Evolutionary conservation across 768 basidiomycete genomes (phyloP).

Genomic region (Tylopilus subfusipes): DNA sequence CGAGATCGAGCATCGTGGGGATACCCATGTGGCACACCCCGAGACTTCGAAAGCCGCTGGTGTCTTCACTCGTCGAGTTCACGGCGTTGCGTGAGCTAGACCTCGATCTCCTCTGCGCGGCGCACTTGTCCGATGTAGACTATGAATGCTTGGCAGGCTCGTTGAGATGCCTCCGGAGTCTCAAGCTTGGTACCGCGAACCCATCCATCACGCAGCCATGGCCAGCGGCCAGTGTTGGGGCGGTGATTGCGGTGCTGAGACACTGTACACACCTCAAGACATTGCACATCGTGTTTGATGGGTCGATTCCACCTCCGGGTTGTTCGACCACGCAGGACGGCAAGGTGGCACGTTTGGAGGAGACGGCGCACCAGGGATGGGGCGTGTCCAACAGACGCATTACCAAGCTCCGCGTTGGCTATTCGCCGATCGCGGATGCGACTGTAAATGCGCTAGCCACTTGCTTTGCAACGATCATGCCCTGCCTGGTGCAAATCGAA

Average conservation of each 20-base stretch:
- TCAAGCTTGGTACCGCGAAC: conserved; percentile 17
- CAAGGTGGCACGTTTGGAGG: background rate
- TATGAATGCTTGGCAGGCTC: conserved; percentile 10
- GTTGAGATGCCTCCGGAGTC: conserved; percentile 4
- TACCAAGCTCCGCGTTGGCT: conserved; percentile 12
- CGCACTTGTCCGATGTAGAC: conserved; percentile 7
- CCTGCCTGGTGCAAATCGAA: conserved; percentile 6
- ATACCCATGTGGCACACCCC: conserved; percentile 1
- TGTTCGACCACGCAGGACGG: background rate
- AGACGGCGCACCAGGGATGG: background rate
- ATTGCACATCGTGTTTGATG: conserved; percentile 21
- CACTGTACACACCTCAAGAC: conserved; percentile 12
- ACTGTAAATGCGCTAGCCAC: background rate
- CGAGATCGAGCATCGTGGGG: background rate
- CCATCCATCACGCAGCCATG: background rate
- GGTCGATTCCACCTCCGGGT: background rate
- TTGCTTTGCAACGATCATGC: conserved; percentile 16
- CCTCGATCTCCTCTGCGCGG: conserved; percentile 15
- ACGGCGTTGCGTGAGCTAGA: conserved; percentile 12
- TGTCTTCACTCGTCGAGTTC: conserved; percentile 13
- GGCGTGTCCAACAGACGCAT: conserved; percentile 10
- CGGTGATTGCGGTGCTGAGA: conserved; percentile 13
- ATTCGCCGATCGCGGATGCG: conserved; percentile 14
- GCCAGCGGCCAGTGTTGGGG: conserved; percentile 9
- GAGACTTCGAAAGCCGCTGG: background rate